Conservation (phyloP, 805 yeast genomes). For the Ogataea parapolymorpha region DNA sequence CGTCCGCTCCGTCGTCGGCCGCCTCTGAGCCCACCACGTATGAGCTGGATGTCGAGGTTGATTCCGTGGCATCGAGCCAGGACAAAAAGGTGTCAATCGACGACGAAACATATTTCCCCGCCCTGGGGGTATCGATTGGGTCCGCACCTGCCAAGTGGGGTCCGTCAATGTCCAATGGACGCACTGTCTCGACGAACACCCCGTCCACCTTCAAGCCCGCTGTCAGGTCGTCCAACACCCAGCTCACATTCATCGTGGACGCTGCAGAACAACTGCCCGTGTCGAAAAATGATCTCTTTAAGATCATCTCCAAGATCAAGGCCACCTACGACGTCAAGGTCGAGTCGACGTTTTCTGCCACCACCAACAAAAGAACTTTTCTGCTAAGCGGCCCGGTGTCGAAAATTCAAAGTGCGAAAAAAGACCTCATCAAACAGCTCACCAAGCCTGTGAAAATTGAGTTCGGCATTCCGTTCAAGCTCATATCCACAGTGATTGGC, state of each 20-base stretch:
- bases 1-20: slow-evolving; percentile 18
- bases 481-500: slow-evolving; percentile 81
- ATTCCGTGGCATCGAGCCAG: slow-evolving; percentile 10
- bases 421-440: slow-evolving; percentile 70
- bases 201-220: slow-evolving; percentile 35
- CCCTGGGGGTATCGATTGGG: slow-evolving; percentile 51
- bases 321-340: slow-evolving; percentile 59
- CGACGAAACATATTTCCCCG: slow-evolving; percentile 58
- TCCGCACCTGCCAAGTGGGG: slow-evolving; percentile 41
- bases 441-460: slow-evolving; percentile 66
- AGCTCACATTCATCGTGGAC: slow-evolving; percentile 76
- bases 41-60: slow-evolving; percentile 13
- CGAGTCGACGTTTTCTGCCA: slow-evolving; percentile 78
- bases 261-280: slow-evolving; percentile 64
- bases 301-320: slow-evolving; percentile 62
- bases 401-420: slow-evolving; percentile 65
- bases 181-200: slow-evolving; percentile 3
- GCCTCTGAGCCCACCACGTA: slow-evolving; percentile 17
- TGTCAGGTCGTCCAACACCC: slow-evolving; percentile 57
- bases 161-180: slow-evolving; percentile 29
- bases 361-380: slow-evolving; percentile 76
- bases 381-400: slow-evolving; percentile 72
- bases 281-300: slow-evolving; percentile 62
- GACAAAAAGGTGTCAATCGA: slow-evolving; percentile 37
- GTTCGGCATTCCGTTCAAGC: slow-evolving; percentile 69